A percentile compares a stretch with the other conserved stretches of the same genome.
phyloP scores from a whole-genome alignment of 163 green algal species.

The Chlorella variabilis region DNA sequence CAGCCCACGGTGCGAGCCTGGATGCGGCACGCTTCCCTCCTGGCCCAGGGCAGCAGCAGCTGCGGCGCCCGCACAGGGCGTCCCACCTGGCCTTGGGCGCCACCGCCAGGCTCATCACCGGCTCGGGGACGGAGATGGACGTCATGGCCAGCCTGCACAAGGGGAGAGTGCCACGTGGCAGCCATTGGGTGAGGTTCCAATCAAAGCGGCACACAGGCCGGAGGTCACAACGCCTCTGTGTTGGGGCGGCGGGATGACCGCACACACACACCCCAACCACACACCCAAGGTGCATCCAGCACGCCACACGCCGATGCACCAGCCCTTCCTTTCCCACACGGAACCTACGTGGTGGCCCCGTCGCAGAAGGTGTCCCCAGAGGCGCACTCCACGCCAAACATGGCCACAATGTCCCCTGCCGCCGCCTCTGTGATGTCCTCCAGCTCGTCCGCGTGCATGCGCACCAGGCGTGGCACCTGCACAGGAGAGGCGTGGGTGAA shows the following conservation, averaged over 20 bases:
- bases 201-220: too few relatives aligned
- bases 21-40: too few relatives aligned
- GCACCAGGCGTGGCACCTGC: slow-evolving; percentile 91
- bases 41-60: too few relatives aligned
- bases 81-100: slow-evolving; percentile 72
- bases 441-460: slow-evolving; percentile 97
- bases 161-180: neutral
- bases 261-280: too few relatives aligned
- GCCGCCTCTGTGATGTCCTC: slow-evolving; percentile 88
- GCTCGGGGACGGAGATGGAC: slow-evolving; percentile 88
- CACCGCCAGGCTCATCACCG: slow-evolving; percentile 94
- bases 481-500: neutral
- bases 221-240: neutral
- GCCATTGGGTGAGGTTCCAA: too few relatives aligned
- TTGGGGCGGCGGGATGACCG: too few relatives aligned
- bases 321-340: too few relatives aligned
- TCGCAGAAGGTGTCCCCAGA: slow-evolving; percentile 94
- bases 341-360: slow-evolving; percentile 13
- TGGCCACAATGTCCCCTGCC: slow-evolving; percentile 97
- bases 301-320: neutral
- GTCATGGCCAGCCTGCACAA: slow-evolving; percentile 73
- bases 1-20: too few relatives aligned
- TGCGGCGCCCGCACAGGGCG: too few relatives aligned
- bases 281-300: too few relatives aligned
- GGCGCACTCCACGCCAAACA: slow-evolving; percentile 99